Conservation (phyloP, 2,329 filamentous ascomycete genomes). For the Hymenoscyphus repandus region DNA sequence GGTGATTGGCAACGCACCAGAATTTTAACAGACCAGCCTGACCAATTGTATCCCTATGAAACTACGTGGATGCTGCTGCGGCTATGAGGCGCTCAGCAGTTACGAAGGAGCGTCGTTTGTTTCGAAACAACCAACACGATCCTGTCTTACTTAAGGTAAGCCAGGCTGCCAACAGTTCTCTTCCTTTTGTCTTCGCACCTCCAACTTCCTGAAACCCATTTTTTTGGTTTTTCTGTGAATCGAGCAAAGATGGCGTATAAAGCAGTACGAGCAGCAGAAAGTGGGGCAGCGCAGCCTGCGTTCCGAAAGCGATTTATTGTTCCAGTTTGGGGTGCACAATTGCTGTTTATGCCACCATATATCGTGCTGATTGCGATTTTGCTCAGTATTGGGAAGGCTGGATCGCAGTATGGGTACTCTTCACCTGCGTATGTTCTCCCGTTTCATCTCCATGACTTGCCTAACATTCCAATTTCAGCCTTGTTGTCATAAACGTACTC, state of each 20-base stretch:
- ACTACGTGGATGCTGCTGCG: no score
- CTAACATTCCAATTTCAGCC: not conserved
- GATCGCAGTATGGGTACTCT: not conserved
- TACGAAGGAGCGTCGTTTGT: no score
- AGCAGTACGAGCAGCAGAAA: not conserved
- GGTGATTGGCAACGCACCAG: no score
- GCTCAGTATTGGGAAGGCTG: not conserved
- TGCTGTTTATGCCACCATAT: not conserved
- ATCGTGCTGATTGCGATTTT: not conserved
- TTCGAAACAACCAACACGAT: no score
- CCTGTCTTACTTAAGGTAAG: no score
- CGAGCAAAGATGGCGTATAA: not conserved
- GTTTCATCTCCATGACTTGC: not conserved
- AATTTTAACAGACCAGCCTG: no score
- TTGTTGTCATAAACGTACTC: conserved; percentile 1
- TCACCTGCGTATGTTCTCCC: not conserved
- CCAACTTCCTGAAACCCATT: no score
- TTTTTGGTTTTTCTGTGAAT: no score
- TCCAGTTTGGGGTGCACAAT: not conserved
- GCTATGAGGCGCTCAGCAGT: no score
- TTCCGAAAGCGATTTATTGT: not conserved
- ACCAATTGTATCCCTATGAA: no score
- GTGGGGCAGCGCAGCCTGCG: not conserved
- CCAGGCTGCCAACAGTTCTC: no score
- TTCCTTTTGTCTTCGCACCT: no score